Percentiles rank a stretch among this genome's conserved stretches.
Conservation (phyloP, 106 monocot genomes). For the Dendrobium catenatum region DNA sequence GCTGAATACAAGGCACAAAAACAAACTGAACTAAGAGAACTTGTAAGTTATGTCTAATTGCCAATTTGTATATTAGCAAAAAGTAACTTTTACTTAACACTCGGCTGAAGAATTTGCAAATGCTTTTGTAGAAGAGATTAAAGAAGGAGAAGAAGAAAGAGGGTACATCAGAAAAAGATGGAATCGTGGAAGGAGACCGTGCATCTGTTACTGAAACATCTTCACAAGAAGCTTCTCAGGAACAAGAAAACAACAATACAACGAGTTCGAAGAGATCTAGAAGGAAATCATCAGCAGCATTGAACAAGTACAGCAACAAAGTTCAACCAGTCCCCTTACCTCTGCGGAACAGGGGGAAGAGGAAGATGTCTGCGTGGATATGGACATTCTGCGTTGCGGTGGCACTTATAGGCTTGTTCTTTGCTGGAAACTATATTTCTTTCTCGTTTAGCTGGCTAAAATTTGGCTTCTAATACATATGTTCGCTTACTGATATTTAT, state of each 20-base stretch:
- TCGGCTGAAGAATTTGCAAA: no score
- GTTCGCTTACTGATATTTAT: background rate
- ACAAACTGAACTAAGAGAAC: slow-evolving; percentile 68
- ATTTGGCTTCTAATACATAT: slow-evolving; percentile 21
- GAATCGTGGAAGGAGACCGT: slow-evolving; percentile 4
- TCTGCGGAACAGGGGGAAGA: slow-evolving; percentile 59
- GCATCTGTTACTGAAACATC: slow-evolving; percentile 11
- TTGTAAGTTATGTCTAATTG: slow-evolving; percentile 27
- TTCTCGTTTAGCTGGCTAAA: slow-evolving; percentile 16
- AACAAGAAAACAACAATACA: slow-evolving; percentile 8
- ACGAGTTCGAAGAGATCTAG: slow-evolving; percentile 20
- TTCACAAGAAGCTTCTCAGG: slow-evolving; percentile 5
- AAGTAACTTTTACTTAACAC: no score
- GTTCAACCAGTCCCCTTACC: slow-evolving; percentile 45
- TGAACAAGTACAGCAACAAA: slow-evolving; percentile 29
- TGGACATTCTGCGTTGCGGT: slow-evolving; percentile 23
- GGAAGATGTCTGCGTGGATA: slow-evolving; percentile 65
- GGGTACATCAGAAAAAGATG: background rate
- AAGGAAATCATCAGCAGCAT: background rate
- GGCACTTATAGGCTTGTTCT: slow-evolving; percentile 32
- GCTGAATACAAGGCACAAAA: slow-evolving; percentile 64
- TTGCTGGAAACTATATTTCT: slow-evolving; percentile 49
- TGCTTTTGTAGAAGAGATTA: slow-evolving; percentile 53
- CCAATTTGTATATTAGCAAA: background rate
- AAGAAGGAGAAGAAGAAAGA: slow-evolving; percentile 65